These are phyloP conservation scores for Wickerhamiella pararugosa DNA, from an alignment of 1,139 yeast genomes.

Conservation along the genomic window DNA sequence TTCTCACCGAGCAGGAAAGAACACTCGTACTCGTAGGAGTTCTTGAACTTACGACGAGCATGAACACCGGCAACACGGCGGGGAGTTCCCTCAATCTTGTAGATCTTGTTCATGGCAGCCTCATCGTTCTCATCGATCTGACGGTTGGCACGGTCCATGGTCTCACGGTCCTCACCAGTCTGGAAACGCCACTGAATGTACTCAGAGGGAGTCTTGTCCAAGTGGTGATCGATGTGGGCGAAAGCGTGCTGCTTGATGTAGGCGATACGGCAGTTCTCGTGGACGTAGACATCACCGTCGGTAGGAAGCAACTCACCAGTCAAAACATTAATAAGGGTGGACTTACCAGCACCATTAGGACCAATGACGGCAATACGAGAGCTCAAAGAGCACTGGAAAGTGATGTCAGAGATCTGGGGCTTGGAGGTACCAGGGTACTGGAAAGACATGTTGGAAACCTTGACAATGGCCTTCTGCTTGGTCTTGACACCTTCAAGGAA, in stretches of 20 bases:
- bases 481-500: slow-evolving; percentile 99
- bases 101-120: slow-evolving; percentile 97
- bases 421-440: slow-evolving; percentile 97
- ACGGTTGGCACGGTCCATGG: slow-evolving; percentile 99
- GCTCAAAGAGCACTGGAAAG: slow-evolving; percentile 97
- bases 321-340: slow-evolving; percentile 93
- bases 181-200: slow-evolving; percentile 99
- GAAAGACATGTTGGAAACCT: slow-evolving; percentile 92
- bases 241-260: slow-evolving; percentile 99
- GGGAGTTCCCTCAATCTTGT: slow-evolving; percentile 96
- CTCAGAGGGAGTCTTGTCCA: slow-evolving; percentile 99
- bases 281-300: slow-evolving; percentile 94
- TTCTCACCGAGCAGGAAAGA: slow-evolving; percentile 95
- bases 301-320: slow-evolving; percentile 99
- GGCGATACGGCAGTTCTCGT: slow-evolving; percentile 99
- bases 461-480: slow-evolving; percentile 98
- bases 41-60: slow-evolving; percentile 99
- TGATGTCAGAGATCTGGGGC: slow-evolving; percentile 82
- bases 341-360: slow-evolving; percentile 99
- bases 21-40: slow-evolving; percentile 98
- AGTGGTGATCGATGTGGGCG: slow-evolving; percentile 96
- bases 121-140: slow-evolving; percentile 94
- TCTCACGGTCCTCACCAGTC: slow-evolving; percentile 99
- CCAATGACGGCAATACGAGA: slow-evolving; percentile 99
- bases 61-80: slow-evolving; percentile 93